Evolutionary conservation across 768 basidiomycete species (phyloP), one percentile per base, ranked within the genome.

Genomic region (Boletus rubescentipes): DNA sequence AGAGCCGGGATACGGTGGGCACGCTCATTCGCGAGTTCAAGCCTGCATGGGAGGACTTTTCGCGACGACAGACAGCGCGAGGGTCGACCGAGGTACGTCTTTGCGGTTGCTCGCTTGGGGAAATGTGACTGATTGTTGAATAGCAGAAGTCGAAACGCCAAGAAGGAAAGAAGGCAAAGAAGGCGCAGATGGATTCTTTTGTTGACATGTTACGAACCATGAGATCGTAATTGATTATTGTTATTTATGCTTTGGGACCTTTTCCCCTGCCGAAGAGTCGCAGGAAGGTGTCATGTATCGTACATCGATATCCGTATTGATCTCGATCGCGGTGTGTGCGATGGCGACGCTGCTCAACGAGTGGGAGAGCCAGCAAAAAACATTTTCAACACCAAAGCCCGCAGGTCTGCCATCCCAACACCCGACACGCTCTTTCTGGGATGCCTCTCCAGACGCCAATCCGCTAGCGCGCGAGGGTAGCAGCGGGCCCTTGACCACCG

Each of bases 381-480:
- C 43, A 9, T 52, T 67, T 12, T 49, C 51, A 0, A 44, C 40
- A 12, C 58, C 56, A 42, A 52, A 35, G 41, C 61, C 57, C 21
- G 67, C 71, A 0, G 49, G 71, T 2, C 66, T 82, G 1, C 91
- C 91, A 0, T 81, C 82, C 0, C 54, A 72, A 1, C 83, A 88
- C 60, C 76, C 89, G 0, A 90, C 87, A 0, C 78, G 72, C 23
- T 88, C 91, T 0, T 89, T 88, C 67, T 93, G 91, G 91, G 69
- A 85, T 58, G 74, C 76, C 29, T 62, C 69, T 1, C 77, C 81
- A 0, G 77, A 74, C 20, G 85, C 78, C 0, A 90, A 88, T 63
- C 88, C 88, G 0, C 72, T 91, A 0, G 87, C 85, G 0, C 73
- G 69, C 3, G 79, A 81, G 50, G 91, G 91, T 1, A 90, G 89